A percentile compares a stretch with the other conserved stretches of the same genome.
These are phyloP conservation scores for Massarina eburnea DNA, from an alignment of 2,329 filamentous ascomycete species.

Conservation along the genomic window DNA sequence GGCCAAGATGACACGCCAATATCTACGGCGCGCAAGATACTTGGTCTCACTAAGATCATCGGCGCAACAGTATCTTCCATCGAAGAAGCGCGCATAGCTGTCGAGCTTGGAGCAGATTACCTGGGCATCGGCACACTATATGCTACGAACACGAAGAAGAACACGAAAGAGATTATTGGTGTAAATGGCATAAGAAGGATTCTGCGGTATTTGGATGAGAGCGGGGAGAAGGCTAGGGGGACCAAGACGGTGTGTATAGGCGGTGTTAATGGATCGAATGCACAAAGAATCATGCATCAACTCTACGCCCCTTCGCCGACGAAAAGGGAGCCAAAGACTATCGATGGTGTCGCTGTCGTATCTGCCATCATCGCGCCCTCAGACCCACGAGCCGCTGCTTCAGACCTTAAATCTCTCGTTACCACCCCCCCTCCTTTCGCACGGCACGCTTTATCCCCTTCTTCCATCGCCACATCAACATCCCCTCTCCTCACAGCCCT, in stretches of 20 bases:
- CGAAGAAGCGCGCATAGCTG: slow-evolving; percentile 72
- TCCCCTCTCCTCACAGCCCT: slow-evolving; percentile 50
- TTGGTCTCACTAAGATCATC: slow-evolving; percentile 79
- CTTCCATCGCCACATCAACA: slow-evolving; percentile 15
- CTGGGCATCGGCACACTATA: slow-evolving; percentile 89
- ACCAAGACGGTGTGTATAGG: slow-evolving; percentile 76
- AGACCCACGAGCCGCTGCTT: slow-evolving; percentile 66
- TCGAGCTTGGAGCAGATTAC: slow-evolving; percentile 80
- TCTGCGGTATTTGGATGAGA: slow-evolving; percentile 59
- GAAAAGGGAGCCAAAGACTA: slow-evolving; percentile 51
- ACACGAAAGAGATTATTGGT: slow-evolving; percentile 81
- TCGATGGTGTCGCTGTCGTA: slow-evolving; percentile 85
- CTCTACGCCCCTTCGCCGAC: slow-evolving; percentile 48
- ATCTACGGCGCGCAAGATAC: slow-evolving; percentile 66
- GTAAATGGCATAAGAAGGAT: slow-evolving; percentile 70
- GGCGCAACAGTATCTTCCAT: slow-evolving; percentile 80
- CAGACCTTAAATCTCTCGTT: slow-evolving; percentile 61
- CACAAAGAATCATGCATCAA: slow-evolving; percentile 73
- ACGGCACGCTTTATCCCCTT: slow-evolving; percentile 5
- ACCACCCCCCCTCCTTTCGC: slow-evolving; percentile 28
- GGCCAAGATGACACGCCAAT: slow-evolving; percentile 90
- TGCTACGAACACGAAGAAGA: slow-evolving; percentile 78
- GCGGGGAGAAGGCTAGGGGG: slow-evolving; percentile 27
- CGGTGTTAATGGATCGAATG: slow-evolving; percentile 77
- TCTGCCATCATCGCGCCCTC: slow-evolving; percentile 79